Base-by-base conservation (phyloP, 2,329 filamentous ascomycete genomes). In the Fusarium verticillioides region DNA sequence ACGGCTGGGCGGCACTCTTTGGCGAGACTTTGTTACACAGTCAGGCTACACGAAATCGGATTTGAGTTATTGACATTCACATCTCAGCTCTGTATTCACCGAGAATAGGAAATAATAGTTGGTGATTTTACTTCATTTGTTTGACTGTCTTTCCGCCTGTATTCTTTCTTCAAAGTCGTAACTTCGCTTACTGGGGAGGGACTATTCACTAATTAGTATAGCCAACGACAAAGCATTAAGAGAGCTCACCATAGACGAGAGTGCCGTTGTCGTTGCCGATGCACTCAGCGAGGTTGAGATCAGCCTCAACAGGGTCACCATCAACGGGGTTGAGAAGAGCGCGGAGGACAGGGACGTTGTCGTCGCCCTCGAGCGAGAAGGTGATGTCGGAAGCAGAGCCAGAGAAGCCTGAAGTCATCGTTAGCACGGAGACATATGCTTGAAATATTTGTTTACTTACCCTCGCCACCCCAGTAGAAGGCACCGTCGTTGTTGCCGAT, bases 231-330 rank as follows among this genome's bases (percentile, higher is more conserved):
- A 34, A 34, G 32, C 32, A 6, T 34, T 15, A 34, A 34, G 32
- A 34, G 12, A 34, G 34, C 23, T 13, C 16, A 78, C 76, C 57
- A 16, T 44, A 78, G 40, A 76, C 56, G 3, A 78, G 50, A 34
- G 26, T 37, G n/a, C 89, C 89, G 73, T 87, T 78, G 26, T 85
- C 74, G 80, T 91, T 91, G 66, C 80, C 79, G 60, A 91, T 83
- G 66, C 86, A 82, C 84, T 90, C 87, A 6, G 84, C 78, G 10
- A 91, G 84, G 82, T 91, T 90, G 72, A 91, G 71, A 73, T 91
- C 84, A 42, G 83, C 79, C 11, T 79, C 65, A 4, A 81, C 65
- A 3, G 64, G 60, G 23, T 88, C 81, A 43, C 87, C 87, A 0
- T 87, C 81, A 3, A 78, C 54, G 37, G 84, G 83, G 43, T 66